Percentiles rank a stretch among this genome's conserved stretches.
Evolutionary conservation across 1,139 yeast species (phyloP).

Genomic region (Yamadazyma jaroonii): DNA sequence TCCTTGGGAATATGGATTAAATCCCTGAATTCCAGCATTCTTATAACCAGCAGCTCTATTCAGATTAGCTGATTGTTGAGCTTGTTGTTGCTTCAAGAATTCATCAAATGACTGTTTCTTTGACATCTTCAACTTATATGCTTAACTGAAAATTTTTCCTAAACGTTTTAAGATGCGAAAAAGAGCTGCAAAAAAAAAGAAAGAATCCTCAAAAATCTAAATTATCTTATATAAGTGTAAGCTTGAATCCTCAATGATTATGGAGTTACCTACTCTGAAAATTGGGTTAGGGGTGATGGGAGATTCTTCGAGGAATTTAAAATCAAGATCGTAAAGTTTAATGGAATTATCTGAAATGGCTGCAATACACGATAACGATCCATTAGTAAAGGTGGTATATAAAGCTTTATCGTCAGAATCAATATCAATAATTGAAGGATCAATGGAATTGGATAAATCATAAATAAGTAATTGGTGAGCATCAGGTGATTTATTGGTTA

Average conservation of each 20-base stretch:
- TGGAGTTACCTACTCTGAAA: slow-evolving; percentile 10
- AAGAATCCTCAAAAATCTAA: neutral
- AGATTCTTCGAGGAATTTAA: neutral
- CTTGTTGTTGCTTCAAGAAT: slow-evolving; percentile 24
- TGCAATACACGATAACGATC: neutral
- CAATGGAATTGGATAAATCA: slow-evolving; percentile 4
- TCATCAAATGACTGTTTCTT: slow-evolving; percentile 25
- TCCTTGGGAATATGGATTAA: slow-evolving; percentile 15
- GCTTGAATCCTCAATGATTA: slow-evolving; percentile 2
- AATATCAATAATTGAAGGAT: slow-evolving; percentile 8
- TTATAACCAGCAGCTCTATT: slow-evolving; percentile 24
- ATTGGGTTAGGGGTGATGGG: neutral
- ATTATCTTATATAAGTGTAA: slow-evolving; percentile 1
- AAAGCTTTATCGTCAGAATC: neutral
- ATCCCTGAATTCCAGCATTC: slow-evolving; percentile 14
- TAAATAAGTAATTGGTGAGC: slow-evolving; percentile 9
- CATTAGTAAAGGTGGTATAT: neutral
- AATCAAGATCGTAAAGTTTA: slow-evolving; percentile 5
- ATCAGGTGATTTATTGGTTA: slow-evolving; percentile 8
- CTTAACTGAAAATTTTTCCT: slow-evolving; percentile 1
- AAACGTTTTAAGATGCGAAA: slow-evolving; percentile 3
- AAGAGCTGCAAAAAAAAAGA: neutral
- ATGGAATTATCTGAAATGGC: slow-evolving; percentile 3
- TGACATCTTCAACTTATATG: slow-evolving; percentile 15
- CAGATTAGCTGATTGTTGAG: slow-evolving; percentile 19